These are phyloP conservation scores for Agrocybe praecox DNA, from an alignment of 768 basidiomycete species.

Conservation along the genomic window DNA sequence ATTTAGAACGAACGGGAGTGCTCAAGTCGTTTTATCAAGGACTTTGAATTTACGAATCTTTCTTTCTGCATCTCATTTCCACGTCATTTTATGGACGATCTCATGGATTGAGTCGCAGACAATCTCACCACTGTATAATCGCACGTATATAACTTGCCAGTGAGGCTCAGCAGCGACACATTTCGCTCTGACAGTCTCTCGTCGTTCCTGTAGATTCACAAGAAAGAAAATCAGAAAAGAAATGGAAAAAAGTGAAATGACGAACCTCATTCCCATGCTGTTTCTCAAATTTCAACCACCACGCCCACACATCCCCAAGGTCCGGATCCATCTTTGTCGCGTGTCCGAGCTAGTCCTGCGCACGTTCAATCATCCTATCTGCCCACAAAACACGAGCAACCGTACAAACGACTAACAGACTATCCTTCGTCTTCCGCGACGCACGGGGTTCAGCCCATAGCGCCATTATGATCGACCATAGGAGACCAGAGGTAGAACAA, in stretches of 20 bases:
- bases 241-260: slow-evolving; percentile 1
- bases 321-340: slow-evolving; percentile 72
- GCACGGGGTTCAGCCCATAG: slow-evolving; percentile 93
- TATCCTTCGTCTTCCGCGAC: slow-evolving; percentile 84
- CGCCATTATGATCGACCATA: slow-evolving; percentile 93
- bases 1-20: too few relatives aligned
- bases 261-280: slow-evolving; percentile 84
- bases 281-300: slow-evolving; percentile 97
- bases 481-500: slow-evolving; percentile 83
- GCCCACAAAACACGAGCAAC: slow-evolving; percentile 94
- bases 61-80: too few relatives aligned
- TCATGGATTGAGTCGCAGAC: too few relatives aligned
- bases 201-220: slow-evolving; percentile 44
- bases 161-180: slow-evolving; percentile 83
- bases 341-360: slow-evolving; percentile 89
- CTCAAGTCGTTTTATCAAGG: too few relatives aligned
- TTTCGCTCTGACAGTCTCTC: slow-evolving; percentile 68
- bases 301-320: slow-evolving; percentile 90
- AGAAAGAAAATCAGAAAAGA: neutral
- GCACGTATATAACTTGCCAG: too few relatives aligned
- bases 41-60: too few relatives aligned
- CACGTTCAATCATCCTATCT: slow-evolving; percentile 94
- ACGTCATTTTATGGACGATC: too few relatives aligned
- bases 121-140: too few relatives aligned
- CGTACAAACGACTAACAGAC: slow-evolving; percentile 85